A percentile compares a stretch with the other conserved stretches of the same genome.
These are phyloP conservation scores for Plantago elongata DNA, from an alignment of 257 asterid genomes.

Conservation along the genomic window DNA sequence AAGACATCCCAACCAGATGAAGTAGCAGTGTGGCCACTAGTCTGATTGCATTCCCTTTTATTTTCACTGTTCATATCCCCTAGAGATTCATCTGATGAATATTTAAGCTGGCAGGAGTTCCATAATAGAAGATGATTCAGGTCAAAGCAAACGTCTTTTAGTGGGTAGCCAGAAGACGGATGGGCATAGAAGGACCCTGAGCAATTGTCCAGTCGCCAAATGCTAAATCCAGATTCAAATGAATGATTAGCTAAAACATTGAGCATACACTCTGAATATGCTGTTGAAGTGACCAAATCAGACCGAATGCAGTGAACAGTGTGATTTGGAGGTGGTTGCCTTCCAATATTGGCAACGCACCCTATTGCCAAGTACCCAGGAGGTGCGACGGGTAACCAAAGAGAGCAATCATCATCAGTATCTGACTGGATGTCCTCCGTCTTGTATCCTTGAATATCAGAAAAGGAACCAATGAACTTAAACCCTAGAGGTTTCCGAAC, in stretches of 20 bases:
- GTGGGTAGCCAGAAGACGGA: slow-evolving; percentile 53
- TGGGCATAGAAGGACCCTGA: slow-evolving; percentile 87
- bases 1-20: slow-evolving; percentile 93
- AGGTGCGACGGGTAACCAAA: slow-evolving; percentile 95
- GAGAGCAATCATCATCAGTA: slow-evolving; percentile 62
- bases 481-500: slow-evolving; percentile 86
- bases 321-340: slow-evolving; percentile 85
- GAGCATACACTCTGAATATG: slow-evolving; percentile 62
- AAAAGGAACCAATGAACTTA: slow-evolving; percentile 64
- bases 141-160: slow-evolving; percentile 62
- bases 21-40: slow-evolving; percentile 42
- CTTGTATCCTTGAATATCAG: slow-evolving; percentile 48
- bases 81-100: slow-evolving; percentile 50
- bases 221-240: slow-evolving; percentile 72
- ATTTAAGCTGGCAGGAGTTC: slow-evolving; percentile 58
- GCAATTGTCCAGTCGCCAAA: slow-evolving; percentile 92
- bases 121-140: slow-evolving; percentile 77
- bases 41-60: slow-evolving; percentile 34
- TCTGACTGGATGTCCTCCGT: slow-evolving; percentile 30
- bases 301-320: slow-evolving; percentile 86
- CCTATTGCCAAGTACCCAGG: slow-evolving; percentile 91
- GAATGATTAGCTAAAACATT: slow-evolving; percentile 45
- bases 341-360: slow-evolving; percentile 84
- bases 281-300: slow-evolving; percentile 81
- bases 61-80: slow-evolving; percentile 37